phyloP scores from a whole-genome alignment of 129 eudicot species.

The Artemisia annua region DNA sequence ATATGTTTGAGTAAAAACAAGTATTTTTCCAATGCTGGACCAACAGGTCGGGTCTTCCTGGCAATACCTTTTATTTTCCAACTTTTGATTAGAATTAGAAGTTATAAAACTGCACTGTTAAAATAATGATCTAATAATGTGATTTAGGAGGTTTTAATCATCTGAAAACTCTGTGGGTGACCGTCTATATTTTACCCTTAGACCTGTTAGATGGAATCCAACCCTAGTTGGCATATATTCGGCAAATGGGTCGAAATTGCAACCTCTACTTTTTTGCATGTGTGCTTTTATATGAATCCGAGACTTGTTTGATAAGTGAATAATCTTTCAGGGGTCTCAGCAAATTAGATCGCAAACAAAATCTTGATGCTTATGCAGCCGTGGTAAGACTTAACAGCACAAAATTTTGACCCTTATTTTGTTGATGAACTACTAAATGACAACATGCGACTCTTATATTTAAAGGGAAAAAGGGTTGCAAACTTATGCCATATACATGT shows the following conservation, averaged over 20 bases:
- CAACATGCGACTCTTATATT: background rate
- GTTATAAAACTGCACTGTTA: no score
- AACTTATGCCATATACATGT: background rate
- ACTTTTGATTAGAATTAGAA: no score
- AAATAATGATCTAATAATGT: no score
- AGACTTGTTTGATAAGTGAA: background rate
- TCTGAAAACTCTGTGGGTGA: no score
- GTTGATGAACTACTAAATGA: background rate
- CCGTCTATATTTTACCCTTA: no score
- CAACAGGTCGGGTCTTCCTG: no score
- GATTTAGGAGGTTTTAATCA: no score
- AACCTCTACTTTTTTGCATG: background rate
- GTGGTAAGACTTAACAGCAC: conserved; percentile 46
- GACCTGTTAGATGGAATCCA: no score
- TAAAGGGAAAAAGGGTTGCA: background rate
- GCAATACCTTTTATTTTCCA: no score
- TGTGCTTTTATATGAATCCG: no score
- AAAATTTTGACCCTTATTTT: background rate
- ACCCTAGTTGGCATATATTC: no score
- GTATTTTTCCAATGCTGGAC: no score
- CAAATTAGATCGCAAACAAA: conserved; percentile 65
- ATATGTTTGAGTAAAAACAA: background rate
- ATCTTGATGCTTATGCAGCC: conserved; percentile 87
- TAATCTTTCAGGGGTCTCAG: conserved; percentile 65
- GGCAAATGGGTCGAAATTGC: background rate